Conservation (phyloP, 257 asterid genomes). For the Penstemon newberryi region DNA sequence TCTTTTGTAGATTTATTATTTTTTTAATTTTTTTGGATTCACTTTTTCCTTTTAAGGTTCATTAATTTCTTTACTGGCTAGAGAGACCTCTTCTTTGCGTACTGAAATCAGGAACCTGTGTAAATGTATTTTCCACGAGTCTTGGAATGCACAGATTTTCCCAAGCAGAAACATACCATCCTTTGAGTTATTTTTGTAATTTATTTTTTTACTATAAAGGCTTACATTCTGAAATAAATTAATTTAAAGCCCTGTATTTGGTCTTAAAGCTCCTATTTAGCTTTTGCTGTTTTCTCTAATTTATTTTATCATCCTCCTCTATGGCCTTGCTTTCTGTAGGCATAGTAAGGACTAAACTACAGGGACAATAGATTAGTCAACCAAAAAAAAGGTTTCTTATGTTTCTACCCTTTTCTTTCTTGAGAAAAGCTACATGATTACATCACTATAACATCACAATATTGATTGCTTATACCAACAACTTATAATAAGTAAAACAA, state of each 20-base stretch:
- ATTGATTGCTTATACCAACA: too few relatives aligned
- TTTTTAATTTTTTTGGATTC: slow-evolving; percentile 35
- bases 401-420: background rate
- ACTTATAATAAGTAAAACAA: too few relatives aligned
- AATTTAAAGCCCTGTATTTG: slow-evolving; percentile 39
- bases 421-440: too few relatives aligned
- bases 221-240: slow-evolving; percentile 29
- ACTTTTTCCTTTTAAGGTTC: slow-evolving; percentile 28
- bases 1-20: slow-evolving; percentile 47
- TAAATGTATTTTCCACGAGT: slow-evolving; percentile 47
- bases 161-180: slow-evolving; percentile 28
- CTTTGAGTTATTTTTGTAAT: slow-evolving; percentile 27
- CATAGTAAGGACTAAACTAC: too few relatives aligned
- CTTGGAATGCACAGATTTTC: slow-evolving; percentile 49
- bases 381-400: background rate
- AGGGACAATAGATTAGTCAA: too few relatives aligned
- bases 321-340: too few relatives aligned
- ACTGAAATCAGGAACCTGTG: slow-evolving; percentile 46
- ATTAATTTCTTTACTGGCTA: slow-evolving; percentile 27
- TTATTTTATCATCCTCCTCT: too few relatives aligned
- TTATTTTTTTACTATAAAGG: slow-evolving; percentile 25
- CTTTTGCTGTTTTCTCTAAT: background rate
- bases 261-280: slow-evolving; percentile 17
- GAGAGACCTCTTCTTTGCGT: slow-evolving; percentile 25
- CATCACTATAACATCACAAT: too few relatives aligned